These are phyloP conservation scores for Ceratocystiopsis minuta DNA, from an alignment of 2,329 filamentous ascomycete species.

Conservation along the genomic window DNA sequence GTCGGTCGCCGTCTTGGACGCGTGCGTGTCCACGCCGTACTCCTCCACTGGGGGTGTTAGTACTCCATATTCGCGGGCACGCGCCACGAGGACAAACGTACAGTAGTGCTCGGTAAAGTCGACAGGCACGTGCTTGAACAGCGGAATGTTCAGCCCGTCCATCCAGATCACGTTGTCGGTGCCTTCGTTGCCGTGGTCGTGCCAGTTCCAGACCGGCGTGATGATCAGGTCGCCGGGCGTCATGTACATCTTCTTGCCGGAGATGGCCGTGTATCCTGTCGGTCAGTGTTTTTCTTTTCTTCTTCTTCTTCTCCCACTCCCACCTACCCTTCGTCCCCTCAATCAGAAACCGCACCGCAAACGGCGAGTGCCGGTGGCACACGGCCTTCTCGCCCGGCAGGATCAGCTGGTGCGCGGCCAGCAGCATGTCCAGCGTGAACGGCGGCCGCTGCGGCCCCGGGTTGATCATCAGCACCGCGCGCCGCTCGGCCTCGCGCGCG, in stretches of 20 bases:
- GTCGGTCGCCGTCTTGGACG: conserved; percentile 16
- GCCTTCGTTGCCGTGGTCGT: conserved; percentile 41
- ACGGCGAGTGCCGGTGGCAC: conserved; percentile 36
- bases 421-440: conserved; percentile 38
- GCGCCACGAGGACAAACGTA: neutral
- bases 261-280: conserved; percentile 37
- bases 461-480: conserved; percentile 15
- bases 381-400: conserved; percentile 36
- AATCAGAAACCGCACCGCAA: conserved; percentile 39
- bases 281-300: conserved; percentile 8
- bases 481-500: conserved; percentile 13
- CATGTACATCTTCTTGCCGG: conserved; percentile 33
- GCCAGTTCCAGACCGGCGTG: conserved; percentile 39
- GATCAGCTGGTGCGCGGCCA: conserved; percentile 37
- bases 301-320: neutral
- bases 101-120: conserved; percentile 34
- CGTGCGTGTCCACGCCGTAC: conserved; percentile 9
- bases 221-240: conserved; percentile 35
- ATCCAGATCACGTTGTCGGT: conserved; percentile 37
- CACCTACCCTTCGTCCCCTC: conserved; percentile 19
- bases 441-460: conserved; percentile 18
- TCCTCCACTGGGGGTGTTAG: conserved; percentile 12
- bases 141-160: conserved; percentile 35
- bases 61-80: no score
- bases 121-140: conserved; percentile 30